phyloP scores from a whole-genome alignment of 2,329 filamentous ascomycete species.

The Phyllosticta citribraziliensis region DNA sequence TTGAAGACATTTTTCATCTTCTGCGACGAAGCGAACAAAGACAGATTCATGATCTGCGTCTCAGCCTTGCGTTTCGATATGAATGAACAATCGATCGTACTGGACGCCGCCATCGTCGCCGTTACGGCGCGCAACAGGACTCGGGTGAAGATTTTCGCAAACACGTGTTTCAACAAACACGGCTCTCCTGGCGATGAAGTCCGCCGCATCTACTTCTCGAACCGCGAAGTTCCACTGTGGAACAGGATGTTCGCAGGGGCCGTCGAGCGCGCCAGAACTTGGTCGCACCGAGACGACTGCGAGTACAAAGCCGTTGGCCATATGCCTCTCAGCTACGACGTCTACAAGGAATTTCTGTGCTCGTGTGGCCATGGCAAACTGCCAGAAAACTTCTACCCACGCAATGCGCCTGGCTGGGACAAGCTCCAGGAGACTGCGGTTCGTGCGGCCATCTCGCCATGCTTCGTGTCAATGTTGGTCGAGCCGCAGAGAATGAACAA shows the following conservation, averaged over 20 bases:
- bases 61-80: constrained; percentile 24
- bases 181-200: background rate
- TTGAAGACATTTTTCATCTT: constrained; percentile 17
- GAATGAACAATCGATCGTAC: constrained; percentile 19
- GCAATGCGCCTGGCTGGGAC: constrained; percentile 14
- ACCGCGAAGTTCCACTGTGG: constrained; percentile 13
- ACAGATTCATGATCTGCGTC: constrained; percentile 18
- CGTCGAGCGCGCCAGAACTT: constrained; percentile 28
- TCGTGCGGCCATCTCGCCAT: constrained; percentile 23
- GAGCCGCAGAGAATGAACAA: constrained; percentile 13
- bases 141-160: background rate
- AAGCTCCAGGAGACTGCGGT: constrained; percentile 18
- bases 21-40: constrained; percentile 9
- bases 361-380: constrained; percentile 24
- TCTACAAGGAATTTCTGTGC: constrained; percentile 20
- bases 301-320: constrained; percentile 17
- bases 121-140: constrained; percentile 11
- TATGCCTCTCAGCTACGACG: constrained; percentile 18
- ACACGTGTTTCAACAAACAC: background rate
- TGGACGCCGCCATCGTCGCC: constrained; percentile 26
- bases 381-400: constrained; percentile 13
- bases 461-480: constrained; percentile 21
- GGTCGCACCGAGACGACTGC: constrained; percentile 27
- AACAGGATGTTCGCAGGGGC: constrained; percentile 13
- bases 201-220: constrained; percentile 14